Evolutionary conservation across 2,329 filamentous ascomycete species (phyloP).

Genomic region (Cladophialophora chaetospira): DNA sequence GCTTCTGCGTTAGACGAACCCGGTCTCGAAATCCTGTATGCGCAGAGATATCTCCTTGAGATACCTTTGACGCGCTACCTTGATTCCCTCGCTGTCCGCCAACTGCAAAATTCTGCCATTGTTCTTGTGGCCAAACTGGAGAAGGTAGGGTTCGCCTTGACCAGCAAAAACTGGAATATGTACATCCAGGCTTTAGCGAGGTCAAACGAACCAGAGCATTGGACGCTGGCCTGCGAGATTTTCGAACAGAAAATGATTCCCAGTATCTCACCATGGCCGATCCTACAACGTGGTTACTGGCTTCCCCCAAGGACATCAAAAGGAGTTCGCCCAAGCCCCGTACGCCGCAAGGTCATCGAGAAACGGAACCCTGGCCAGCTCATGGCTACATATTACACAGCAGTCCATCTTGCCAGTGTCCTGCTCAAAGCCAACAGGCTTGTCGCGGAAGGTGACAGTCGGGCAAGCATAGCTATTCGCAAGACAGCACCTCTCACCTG

Average conservation of each 20-base stretch:
- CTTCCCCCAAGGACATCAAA: constrained; percentile 37
- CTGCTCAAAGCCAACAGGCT: constrained; percentile 41
- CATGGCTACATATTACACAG: constrained; percentile 48
- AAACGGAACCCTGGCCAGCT: constrained; percentile 41
- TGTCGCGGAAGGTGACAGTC: constrained; percentile 39
- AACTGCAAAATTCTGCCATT: constrained; percentile 56
- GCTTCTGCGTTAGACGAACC: constrained; percentile 12
- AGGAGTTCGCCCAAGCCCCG: constrained; percentile 36
- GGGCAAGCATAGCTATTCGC: constrained; percentile 35
- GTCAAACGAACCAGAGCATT: constrained; percentile 59
- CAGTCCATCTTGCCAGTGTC: constrained; percentile 47
- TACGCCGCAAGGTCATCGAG: constrained; percentile 34
- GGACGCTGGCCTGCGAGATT: constrained; percentile 63
- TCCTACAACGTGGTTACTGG: constrained; percentile 38
- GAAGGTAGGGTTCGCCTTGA: constrained; percentile 69
- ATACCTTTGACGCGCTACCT: constrained; percentile 56
- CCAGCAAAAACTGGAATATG: constrained; percentile 78
- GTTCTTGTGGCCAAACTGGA: constrained; percentile 59
- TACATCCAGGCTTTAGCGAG: constrained; percentile 69
- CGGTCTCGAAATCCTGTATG: constrained; percentile 36
- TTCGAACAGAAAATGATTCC: constrained; percentile 80
- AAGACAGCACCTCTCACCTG: constrained; percentile 39
- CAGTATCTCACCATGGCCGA: constrained; percentile 73
- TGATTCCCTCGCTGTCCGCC: constrained; percentile 53
- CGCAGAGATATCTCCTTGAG: constrained; percentile 53